Conservation (phyloP, 2,329 filamentous ascomycete species). For the Epichloe scottii region DNA sequence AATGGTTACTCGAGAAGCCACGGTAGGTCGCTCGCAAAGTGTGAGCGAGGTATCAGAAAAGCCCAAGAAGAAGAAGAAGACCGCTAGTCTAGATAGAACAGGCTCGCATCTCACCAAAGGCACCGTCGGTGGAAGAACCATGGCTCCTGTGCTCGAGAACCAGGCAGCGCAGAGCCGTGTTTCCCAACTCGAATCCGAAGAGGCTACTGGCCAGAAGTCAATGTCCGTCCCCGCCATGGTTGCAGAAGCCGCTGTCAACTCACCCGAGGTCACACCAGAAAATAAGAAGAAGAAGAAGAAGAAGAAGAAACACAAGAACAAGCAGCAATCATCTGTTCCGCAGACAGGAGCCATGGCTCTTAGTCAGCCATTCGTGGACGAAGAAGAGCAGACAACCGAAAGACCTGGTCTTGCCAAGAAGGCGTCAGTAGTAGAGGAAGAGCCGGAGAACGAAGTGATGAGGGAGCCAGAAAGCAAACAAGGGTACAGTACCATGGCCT, state of each 20-base stretch:
- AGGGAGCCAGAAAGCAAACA: conserved; percentile 9
- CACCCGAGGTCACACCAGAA: not conserved
- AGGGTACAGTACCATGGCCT: conserved; percentile 9
- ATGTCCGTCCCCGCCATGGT: not conserved
- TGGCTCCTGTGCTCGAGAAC: conserved; percentile 33
- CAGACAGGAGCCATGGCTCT: not conserved
- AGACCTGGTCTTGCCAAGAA: conserved; percentile 19
- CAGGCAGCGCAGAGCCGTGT: not conserved
- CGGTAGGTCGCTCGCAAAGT: conserved; percentile 30
- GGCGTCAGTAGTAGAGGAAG: conserved; percentile 34
- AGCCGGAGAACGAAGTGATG: conserved; percentile 28
- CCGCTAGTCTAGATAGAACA: conserved; percentile 21
- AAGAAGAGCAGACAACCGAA: not conserved
- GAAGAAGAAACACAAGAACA: conserved; percentile 7
- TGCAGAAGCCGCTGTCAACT: not conserved
- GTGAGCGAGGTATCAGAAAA: conserved; percentile 27
- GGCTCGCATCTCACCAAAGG: conserved; percentile 38
- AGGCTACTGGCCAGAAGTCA: not conserved
- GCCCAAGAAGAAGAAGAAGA: conserved; percentile 29
- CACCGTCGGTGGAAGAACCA: conserved; percentile 35
- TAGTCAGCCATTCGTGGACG: not conserved
- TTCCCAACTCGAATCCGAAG: conserved; percentile 1
- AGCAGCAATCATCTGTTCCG: not conserved
- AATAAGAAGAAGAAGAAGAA: conserved; percentile 9
- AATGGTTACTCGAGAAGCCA: conserved; percentile 38